Percentiles rank a stretch among this genome's conserved stretches.
These are phyloP conservation scores for Aspergillus ostianus DNA, from an alignment of 495 filamentous ascomycete genomes.

Conservation along the genomic window DNA sequence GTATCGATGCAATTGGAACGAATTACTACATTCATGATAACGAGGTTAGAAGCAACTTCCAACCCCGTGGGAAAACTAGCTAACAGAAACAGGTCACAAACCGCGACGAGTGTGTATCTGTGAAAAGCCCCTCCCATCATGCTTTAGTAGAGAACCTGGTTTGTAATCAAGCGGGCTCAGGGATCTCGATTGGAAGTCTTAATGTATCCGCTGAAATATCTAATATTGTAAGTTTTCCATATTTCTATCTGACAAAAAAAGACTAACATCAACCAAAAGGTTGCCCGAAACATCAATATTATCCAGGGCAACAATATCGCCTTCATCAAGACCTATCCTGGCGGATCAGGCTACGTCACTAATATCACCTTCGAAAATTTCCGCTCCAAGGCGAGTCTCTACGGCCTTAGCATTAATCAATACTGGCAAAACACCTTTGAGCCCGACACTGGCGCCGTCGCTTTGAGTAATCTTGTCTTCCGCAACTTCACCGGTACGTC, in stretches of 20 bases:
- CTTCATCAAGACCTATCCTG: slow-evolving; percentile 57
- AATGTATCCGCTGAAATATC: slow-evolving; percentile 28
- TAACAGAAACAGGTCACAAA: slow-evolving; percentile 34
- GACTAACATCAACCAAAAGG: slow-evolving; percentile 15
- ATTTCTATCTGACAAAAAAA: slow-evolving; percentile 11
- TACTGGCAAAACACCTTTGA: slow-evolving; percentile 44
- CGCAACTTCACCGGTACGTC: slow-evolving; percentile 28
- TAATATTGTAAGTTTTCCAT: slow-evolving; percentile 18
- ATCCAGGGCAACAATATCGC: slow-evolving; percentile 51
- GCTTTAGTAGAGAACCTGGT: slow-evolving; percentile 49
- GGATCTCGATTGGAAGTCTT: slow-evolving; percentile 46
- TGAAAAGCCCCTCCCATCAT: slow-evolving; percentile 42
- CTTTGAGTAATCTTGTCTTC: slow-evolving; percentile 43
- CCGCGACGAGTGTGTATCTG: slow-evolving; percentile 47
- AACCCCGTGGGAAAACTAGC: neutral
- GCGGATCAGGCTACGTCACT: slow-evolving; percentile 52
- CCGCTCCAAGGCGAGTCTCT: slow-evolving; percentile 41
- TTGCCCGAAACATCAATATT: slow-evolving; percentile 38
- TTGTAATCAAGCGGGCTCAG: slow-evolving; percentile 49
- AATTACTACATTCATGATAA: slow-evolving; percentile 49
- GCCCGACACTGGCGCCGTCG: slow-evolving; percentile 42
- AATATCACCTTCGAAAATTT: slow-evolving; percentile 54
- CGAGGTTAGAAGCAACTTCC: slow-evolving; percentile 21
- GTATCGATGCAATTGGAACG: slow-evolving; percentile 40
- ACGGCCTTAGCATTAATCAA: slow-evolving; percentile 49